Base-by-base conservation (phyloP, 805 yeast genomes). In the Candida glaebosa region DNA sequence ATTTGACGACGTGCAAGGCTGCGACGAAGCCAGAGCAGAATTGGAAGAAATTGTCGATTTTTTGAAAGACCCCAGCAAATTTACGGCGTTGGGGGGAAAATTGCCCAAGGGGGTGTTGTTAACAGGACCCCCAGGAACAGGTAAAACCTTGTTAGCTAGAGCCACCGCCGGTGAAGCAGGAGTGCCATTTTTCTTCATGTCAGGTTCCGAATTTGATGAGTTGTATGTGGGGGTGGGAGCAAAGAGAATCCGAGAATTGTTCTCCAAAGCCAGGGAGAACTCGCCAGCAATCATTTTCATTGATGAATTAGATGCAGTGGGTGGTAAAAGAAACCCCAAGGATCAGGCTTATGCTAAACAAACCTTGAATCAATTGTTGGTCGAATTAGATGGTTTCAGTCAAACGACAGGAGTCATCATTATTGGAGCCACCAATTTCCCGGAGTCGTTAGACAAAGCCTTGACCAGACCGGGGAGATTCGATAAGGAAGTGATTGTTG, bases 161-260 rank as follows among this genome's bases (percentile, higher is more conserved):
- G 98, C 99, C 20, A 95, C 96, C 22, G 99, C 99, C 5, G 98
- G 98, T 49, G 98, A 91, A 66, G 98, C 99, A 5, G 98, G 96
- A 42, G 98, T 93, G 18, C 99, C 98, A 33, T 93, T 93, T 60
- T 91, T 90, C 67, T 91, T 91, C 65, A 91, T 93, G 97, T 87
- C 96, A 4, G 99, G 99, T 36, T 87, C 96, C 1, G 99, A 93
- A 62, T 93, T 93, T 60, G 99, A 95, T 61, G 99, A 93, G 67
- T 78, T 95, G 52, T 93, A 91, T 57, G 99, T 93, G 16, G 99
- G 99, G 61, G 98, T 95, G 35, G 99, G 99, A 60, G 99, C 99
- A 41, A 91, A 90, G 64, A 79, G 99, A 58, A 95, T 93, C 42
- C 83, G 99, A 53, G 99, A 95, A 57, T 75, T 93, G 49, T 93